Conservation (phyloP, 345 rosid species). For the Eucalyptus coolabah region DNA sequence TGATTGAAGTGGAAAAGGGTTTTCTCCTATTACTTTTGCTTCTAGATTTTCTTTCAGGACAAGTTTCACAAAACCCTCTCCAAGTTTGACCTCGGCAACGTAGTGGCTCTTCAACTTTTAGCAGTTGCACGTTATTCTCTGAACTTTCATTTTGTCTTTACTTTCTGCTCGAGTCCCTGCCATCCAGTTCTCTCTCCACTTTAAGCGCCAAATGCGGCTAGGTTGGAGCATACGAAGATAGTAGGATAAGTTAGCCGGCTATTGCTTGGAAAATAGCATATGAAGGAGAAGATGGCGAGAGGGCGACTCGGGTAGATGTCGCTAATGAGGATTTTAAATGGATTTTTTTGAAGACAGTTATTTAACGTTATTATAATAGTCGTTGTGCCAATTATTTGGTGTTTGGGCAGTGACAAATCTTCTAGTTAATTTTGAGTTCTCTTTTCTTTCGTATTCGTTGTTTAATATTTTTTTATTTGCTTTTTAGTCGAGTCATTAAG, state of each 20-base stretch:
- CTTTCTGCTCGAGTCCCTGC: neutral
- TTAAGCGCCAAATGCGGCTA: neutral
- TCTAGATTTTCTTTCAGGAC: neutral
- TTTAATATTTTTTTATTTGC: neutral
- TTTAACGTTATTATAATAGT: neutral
- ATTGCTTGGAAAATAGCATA: neutral
- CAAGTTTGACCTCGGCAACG: neutral
- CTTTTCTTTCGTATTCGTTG: neutral
- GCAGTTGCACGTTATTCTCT: neutral
- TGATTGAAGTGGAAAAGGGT: neutral
- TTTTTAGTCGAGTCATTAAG: neutral
- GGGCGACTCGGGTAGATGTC: neutral
- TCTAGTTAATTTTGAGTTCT: neutral
- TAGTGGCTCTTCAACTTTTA: neutral
- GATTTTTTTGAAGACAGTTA: neutral
- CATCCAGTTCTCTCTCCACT: neutral
- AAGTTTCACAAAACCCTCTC: neutral
- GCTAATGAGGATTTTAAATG: neutral
- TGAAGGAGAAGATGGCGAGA: neutral
- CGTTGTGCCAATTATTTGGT: neutral
- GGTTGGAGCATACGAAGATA: neutral
- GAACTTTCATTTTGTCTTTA: neutral
- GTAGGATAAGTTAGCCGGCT: neutral
- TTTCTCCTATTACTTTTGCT: neutral
- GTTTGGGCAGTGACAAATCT: neutral